Evolutionary conservation across 2,329 filamentous ascomycete genomes (phyloP).

Genomic region (Colletotrichum sublineola): DNA sequence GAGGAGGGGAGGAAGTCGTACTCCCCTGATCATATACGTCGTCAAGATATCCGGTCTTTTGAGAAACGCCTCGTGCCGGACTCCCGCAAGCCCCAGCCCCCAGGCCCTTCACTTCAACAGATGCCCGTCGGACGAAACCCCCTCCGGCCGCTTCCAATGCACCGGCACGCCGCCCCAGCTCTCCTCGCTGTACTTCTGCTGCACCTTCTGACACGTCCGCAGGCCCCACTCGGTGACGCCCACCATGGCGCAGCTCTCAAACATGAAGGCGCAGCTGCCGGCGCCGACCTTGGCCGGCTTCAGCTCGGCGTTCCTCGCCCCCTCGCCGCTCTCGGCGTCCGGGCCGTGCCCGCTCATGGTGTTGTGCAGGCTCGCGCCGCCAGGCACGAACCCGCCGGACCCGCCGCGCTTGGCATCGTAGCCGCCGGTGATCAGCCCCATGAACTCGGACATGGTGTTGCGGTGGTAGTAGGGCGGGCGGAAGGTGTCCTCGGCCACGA

Average conservation of each 20-base stretch:
- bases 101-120: constrained; percentile 46
- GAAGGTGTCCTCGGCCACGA: constrained; percentile 78
- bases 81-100: neutral
- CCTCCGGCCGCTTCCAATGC: constrained; percentile 67
- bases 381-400: constrained; percentile 67
- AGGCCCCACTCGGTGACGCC: constrained; percentile 80
- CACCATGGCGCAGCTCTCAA: constrained; percentile 77
- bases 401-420: constrained; percentile 73
- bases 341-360: constrained; percentile 78
- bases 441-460: constrained; percentile 76
- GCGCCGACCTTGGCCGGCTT: constrained; percentile 69
- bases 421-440: constrained; percentile 70
- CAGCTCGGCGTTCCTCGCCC: constrained; percentile 67
- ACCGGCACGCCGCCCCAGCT: constrained; percentile 80
- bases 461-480: constrained; percentile 80
- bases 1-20: neutral
- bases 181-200: constrained; percentile 81
- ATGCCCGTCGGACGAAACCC: constrained; percentile 45
- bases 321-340: constrained; percentile 69
- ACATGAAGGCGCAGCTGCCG: constrained; percentile 77
- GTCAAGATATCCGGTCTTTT: neutral
- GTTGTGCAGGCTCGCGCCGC: constrained; percentile 75
- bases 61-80: neutral
- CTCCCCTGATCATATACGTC: neutral
- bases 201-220: constrained; percentile 69